phyloP scores from a whole-genome alignment of 2,329 filamentous ascomycete genomes.

The Aureobasidium sp. region DNA sequence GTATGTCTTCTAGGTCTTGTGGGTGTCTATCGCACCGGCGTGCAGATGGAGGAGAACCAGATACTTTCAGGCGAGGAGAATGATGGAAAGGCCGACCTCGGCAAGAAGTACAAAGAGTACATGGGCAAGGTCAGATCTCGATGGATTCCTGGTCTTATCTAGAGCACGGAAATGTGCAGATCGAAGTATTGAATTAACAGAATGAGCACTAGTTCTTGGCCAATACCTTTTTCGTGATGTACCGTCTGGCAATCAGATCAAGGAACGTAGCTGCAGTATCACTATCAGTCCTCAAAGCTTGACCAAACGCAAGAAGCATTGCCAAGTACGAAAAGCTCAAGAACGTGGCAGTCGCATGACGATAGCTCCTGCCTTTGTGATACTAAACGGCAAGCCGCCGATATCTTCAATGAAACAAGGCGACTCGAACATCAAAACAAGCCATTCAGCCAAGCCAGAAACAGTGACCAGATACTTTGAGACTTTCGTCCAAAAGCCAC shows the following conservation, averaged over 20 bases:
- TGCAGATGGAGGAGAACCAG: background rate
- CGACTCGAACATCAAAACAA: background rate
- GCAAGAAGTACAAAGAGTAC: slow-evolving; percentile 1
- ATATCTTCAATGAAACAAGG: background rate
- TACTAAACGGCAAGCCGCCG: background rate
- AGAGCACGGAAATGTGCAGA: background rate
- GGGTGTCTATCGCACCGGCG: background rate
- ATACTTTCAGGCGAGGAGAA: background rate
- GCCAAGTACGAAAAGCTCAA: background rate
- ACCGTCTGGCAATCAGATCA: background rate
- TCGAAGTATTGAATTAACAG: background rate
- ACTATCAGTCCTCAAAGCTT: background rate
- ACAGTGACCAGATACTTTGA: background rate
- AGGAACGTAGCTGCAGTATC: background rate
- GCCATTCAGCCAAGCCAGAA: background rate
- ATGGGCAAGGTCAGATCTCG: background rate
- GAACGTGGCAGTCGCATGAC: background rate
- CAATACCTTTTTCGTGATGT: no score
- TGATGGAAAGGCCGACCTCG: background rate
- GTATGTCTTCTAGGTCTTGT: background rate
- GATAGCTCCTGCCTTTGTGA: background rate
- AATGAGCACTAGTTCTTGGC: no score
- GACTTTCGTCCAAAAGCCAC: background rate
- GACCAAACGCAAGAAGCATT: background rate
- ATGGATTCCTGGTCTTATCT: background rate